These are phyloP conservation scores for Skeletonema grethae DNA, from an alignment of 108 stramenopile genomes.

Conservation along the genomic window DNA sequence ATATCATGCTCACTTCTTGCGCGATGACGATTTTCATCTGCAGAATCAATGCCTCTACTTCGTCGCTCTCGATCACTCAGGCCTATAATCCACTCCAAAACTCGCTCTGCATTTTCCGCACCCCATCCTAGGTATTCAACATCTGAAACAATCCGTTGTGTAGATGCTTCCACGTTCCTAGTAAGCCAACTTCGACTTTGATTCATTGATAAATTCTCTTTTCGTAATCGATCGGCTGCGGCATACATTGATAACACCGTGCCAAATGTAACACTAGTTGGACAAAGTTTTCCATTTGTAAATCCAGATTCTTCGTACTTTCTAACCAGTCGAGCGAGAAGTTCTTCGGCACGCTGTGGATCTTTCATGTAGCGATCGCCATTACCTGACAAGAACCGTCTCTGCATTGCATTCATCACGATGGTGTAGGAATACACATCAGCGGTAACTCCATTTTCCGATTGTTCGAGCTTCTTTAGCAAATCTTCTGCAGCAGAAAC, in stretches of 20 bases:
- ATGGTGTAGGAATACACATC: slow-evolving; percentile 46
- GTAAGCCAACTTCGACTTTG: slow-evolving; percentile 27
- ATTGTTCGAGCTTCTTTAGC: slow-evolving; percentile 24
- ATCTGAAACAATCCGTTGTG: background rate
- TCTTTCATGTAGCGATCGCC: slow-evolving; percentile 28
- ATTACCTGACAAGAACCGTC: slow-evolving; percentile 28
- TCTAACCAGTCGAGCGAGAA: slow-evolving; percentile 20
- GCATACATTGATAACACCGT: slow-evolving; percentile 46
- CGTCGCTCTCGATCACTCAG: slow-evolving; percentile 31
- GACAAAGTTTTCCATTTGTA: slow-evolving; percentile 18
- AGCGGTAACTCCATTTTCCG: slow-evolving; percentile 8
- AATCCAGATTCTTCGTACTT: slow-evolving; percentile 31
- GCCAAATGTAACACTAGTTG: slow-evolving; percentile 34
- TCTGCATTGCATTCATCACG: slow-evolving; percentile 42
- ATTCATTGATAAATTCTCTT: slow-evolving; percentile 1
- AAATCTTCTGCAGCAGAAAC: slow-evolving; percentile 37
- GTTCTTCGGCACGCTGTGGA: slow-evolving; percentile 34
- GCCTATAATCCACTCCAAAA: slow-evolving; percentile 48
- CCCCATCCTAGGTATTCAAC: slow-evolving; percentile 35
- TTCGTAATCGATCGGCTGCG: slow-evolving; percentile 22
- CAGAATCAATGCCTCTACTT: slow-evolving; percentile 12
- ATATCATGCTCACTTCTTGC: background rate
- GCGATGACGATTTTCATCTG: background rate
- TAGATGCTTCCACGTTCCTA: background rate
- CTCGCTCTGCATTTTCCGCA: slow-evolving; percentile 45